A percentile compares a stretch with the other conserved stretches of the same genome.
phyloP scores from a whole-genome alignment of 805 yeast genomes.

The Limtongozyma cylindracea region DNA sequence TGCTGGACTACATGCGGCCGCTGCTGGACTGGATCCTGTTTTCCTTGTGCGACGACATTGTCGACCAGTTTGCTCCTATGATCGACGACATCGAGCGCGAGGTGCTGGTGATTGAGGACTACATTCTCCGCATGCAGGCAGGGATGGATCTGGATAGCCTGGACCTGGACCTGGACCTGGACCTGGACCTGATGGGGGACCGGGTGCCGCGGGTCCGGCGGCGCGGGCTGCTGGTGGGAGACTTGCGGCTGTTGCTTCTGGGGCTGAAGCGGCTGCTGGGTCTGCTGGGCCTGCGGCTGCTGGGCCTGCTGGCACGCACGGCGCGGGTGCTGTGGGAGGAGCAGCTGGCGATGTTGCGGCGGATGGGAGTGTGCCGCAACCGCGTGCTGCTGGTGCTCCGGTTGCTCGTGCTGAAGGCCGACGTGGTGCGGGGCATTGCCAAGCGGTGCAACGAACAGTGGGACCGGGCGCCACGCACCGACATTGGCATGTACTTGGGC shows the following conservation, averaged over 20 bases:
- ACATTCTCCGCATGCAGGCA: slow-evolving; percentile 69
- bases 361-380: slow-evolving; percentile 90
- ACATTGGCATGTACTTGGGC: slow-evolving; percentile 84
- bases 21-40: slow-evolving; percentile 94
- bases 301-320: slow-evolving; percentile 21
- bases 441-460: slow-evolving; percentile 61
- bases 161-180: slow-evolving; percentile 10
- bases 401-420: slow-evolving; percentile 78
- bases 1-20: slow-evolving; percentile 72
- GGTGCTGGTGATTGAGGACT: slow-evolving; percentile 85
- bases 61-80: slow-evolving; percentile 95
- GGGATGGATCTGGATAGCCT: slow-evolving; percentile 19
- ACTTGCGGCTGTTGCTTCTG: background rate
- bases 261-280: background rate
- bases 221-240: background rate
- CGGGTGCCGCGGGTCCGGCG: background rate
- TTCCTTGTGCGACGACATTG: slow-evolving; percentile 87
- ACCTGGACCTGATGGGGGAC: slow-evolving; percentile 14
- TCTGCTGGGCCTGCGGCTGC: slow-evolving; percentile 1
- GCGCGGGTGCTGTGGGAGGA: slow-evolving; percentile 59
- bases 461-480: too few relatives aligned
- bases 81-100: slow-evolving; percentile 86
- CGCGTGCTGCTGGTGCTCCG: slow-evolving; percentile 79
- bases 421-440: slow-evolving; percentile 89
- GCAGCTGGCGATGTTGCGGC: slow-evolving; percentile 83